phyloP scores from a whole-genome alignment of 768 basidiomycete species.

The Lyophyllum shimeji region DNA sequence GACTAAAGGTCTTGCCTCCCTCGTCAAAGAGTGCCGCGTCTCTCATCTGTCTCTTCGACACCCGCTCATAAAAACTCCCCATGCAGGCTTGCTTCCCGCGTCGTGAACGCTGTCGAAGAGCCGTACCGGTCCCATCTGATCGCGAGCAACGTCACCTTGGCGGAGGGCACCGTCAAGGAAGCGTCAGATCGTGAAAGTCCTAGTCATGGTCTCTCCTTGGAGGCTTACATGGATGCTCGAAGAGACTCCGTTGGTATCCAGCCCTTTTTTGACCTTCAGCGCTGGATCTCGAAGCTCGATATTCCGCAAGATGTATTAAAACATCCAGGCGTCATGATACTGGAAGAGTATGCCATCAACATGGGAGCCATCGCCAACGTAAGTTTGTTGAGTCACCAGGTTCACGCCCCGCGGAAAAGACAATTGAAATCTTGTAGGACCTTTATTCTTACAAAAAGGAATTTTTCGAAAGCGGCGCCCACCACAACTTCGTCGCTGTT shows the following conservation, averaged over 20 bases:
- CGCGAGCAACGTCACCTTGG: conserved; percentile 4
- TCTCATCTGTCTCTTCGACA: neutral
- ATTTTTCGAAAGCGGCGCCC: conserved; percentile 9
- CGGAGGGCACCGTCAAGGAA: conserved; percentile 10
- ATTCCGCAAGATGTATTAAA: neutral
- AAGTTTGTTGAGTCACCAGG: neutral
- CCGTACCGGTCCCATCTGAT: neutral
- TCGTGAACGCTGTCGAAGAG: neutral
- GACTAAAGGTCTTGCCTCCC: neutral
- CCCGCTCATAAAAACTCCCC: neutral
- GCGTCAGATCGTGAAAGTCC: conserved; percentile 9
- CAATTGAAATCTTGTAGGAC: neutral
- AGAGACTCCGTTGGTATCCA: conserved; percentile 5
- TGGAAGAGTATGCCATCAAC: conserved; percentile 1
- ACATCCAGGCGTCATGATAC: conserved; percentile 1
- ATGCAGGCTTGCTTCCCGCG: neutral
- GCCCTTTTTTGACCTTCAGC: conserved; percentile 7
- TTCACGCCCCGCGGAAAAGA: neutral
- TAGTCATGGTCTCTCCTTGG: neutral
- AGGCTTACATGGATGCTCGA: conserved; percentile 7
- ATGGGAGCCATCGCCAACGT: neutral
- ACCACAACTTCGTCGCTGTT: conserved; percentile 10
- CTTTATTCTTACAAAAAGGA: conserved; percentile 10
- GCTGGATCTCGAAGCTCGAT: conserved; percentile 3
- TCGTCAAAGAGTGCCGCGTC: conserved; percentile 6